A percentile compares a stretch with the other conserved stretches of the same genome.
Conservation (phyloP, 495 filamentous ascomycete genomes). For the Annulohypoxylon nitens region DNA sequence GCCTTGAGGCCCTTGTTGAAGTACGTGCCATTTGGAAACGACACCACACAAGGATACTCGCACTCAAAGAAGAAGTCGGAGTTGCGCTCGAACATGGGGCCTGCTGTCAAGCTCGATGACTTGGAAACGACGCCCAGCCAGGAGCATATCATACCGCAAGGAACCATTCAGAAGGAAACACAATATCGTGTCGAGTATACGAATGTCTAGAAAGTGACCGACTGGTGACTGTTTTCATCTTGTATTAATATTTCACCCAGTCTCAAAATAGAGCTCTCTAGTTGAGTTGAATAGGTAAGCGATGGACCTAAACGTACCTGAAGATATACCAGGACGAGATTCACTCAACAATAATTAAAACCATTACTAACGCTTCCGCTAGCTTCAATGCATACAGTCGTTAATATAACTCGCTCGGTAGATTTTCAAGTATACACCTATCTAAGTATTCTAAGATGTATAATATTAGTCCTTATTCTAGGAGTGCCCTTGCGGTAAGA, state of each 20-base stretch:
- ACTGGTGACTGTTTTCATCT: conserved; percentile 2
- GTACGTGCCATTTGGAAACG: conserved; percentile 1
- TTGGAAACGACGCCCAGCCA: conserved; percentile 5
- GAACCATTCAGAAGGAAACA: conserved; percentile 14
- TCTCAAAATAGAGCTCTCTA: conserved; percentile 17
- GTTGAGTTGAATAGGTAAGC: conserved; percentile 19
- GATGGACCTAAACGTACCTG: not conserved
- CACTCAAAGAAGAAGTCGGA: conserved; percentile 20
- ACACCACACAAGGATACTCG: not conserved
- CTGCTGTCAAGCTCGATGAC: conserved; percentile 15
- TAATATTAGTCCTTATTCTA: conserved; percentile 11
- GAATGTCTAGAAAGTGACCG: conserved; percentile 16
- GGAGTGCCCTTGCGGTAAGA: not conserved
- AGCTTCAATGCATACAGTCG: conserved; percentile 8
- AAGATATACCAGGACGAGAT: not conserved
- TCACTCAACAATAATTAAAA: not conserved
- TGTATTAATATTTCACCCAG: conserved; percentile 13
- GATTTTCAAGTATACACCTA: not conserved
- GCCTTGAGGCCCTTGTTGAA: conserved; percentile 17
- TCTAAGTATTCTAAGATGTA: conserved; percentile 9
- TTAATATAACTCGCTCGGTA: conserved; percentile 4
- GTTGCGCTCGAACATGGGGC: conserved; percentile 11
- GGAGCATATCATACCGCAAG: conserved; percentile 16
- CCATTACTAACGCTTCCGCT: not conserved
- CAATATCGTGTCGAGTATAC: conserved; percentile 11